Conservation (phyloP, 306 rosid genomes). For the Dryas alaskensis region DNA sequence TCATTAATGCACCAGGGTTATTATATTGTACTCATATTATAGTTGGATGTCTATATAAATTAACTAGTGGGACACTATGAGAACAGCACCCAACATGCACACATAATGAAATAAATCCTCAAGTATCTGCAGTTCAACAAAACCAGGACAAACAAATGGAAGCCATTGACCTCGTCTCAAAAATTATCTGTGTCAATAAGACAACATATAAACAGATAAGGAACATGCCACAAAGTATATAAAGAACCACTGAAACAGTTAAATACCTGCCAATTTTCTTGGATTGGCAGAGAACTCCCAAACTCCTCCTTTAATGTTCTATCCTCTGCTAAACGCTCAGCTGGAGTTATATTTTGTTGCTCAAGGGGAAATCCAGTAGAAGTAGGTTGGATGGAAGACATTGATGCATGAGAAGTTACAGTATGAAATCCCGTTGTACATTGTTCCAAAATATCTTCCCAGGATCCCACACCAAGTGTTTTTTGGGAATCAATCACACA, state of each 20-base stretch:
- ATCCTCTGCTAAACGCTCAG: constrained; percentile 32
- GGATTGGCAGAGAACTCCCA: constrained; percentile 43
- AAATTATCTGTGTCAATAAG: background rate
- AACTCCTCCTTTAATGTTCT: constrained; percentile 36
- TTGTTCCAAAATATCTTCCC: constrained; percentile 63
- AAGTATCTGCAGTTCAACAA: background rate
- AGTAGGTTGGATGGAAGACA: constrained; percentile 41
- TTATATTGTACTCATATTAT: background rate
- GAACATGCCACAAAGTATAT: background rate
- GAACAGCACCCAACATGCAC: background rate
- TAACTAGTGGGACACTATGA: background rate
- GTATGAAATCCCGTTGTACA: constrained; percentile 34
- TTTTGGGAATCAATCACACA: constrained; percentile 39
- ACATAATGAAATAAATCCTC: background rate
- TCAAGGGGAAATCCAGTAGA: constrained; percentile 42
- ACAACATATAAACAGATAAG: background rate
- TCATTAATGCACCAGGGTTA: background rate
- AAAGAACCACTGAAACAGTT: background rate
- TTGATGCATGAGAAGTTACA: constrained; percentile 52
- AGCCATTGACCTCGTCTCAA: background rate
- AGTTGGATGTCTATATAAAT: background rate
- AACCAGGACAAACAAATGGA: background rate
- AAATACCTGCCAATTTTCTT: constrained; percentile 74
- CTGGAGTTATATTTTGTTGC: constrained; percentile 36
- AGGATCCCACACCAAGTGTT: constrained; percentile 49